phyloP scores from a whole-genome alignment of 805 yeast species.

The Clavispora carvajalis region DNA sequence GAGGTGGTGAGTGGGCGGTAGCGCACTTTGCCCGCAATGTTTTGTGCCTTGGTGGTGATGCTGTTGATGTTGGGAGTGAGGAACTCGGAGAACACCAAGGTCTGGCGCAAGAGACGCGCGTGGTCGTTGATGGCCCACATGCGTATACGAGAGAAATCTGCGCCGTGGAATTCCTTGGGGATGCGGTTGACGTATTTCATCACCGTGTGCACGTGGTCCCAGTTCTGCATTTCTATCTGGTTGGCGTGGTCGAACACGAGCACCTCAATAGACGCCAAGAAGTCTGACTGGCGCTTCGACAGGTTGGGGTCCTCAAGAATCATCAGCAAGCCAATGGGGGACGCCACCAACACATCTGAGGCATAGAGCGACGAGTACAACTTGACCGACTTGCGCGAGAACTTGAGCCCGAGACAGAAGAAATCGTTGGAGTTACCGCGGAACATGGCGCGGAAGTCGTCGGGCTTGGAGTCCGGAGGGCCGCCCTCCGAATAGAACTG shows the following conservation, averaged over 20 bases:
- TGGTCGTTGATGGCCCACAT: constrained; percentile 91
- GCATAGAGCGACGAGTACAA: constrained; percentile 78
- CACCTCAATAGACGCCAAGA: constrained; percentile 83
- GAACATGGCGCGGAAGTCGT: constrained; percentile 73
- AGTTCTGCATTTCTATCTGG: constrained; percentile 84
- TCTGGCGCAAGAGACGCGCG: constrained; percentile 68
- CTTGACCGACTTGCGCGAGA: constrained; percentile 82
- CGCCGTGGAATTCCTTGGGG: constrained; percentile 70
- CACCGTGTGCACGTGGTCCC: constrained; percentile 73
- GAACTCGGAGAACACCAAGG: constrained; percentile 69
- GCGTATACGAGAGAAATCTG: constrained; percentile 87
- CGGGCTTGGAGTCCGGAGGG: constrained; percentile 60
- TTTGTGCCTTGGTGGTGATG: constrained; percentile 43
- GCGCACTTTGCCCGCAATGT: constrained; percentile 57
- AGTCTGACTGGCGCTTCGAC: constrained; percentile 66
- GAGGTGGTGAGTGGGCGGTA: constrained; percentile 45
- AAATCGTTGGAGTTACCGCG: constrained; percentile 89
- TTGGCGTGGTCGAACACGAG: constrained; percentile 77
- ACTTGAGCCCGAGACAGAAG: constrained; percentile 85
- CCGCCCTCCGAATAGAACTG: constrained; percentile 59
- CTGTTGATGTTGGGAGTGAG: constrained; percentile 78
- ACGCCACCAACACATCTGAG: constrained; percentile 82
- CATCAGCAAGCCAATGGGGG: constrained; percentile 81
- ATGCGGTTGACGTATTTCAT: constrained; percentile 66
- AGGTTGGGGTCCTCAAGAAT: constrained; percentile 60